Conservation (phyloP, 73 alveolate species). For the Urostyla sp. region DNA sequence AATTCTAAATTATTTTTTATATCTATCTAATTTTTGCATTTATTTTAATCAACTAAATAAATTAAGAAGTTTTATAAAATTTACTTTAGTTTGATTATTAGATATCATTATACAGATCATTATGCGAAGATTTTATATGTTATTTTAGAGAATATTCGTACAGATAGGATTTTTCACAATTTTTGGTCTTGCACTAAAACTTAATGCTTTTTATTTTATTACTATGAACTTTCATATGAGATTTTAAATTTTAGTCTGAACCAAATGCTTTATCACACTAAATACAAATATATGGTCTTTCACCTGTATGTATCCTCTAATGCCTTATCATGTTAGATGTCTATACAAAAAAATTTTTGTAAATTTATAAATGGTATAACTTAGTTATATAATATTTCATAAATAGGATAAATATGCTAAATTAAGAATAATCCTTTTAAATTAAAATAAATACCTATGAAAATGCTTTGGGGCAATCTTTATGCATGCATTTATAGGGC, state of each 20-base stretch:
- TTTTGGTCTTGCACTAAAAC: background rate
- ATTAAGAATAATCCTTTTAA: too few species aligned
- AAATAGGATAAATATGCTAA: too few species aligned
- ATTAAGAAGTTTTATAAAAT: too few species aligned
- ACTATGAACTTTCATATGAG: constrained; percentile 49
- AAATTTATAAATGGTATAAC: background rate
- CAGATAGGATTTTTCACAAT: constrained; percentile 11
- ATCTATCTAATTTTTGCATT: too few species aligned
- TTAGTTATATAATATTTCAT: too few species aligned
- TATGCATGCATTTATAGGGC: constrained; percentile 43
- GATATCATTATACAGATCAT: too few species aligned
- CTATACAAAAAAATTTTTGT: background rate
- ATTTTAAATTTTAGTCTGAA: constrained; percentile 43
- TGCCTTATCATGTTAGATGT: constrained; percentile 48
- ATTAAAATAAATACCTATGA: background rate
- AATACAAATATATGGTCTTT: constrained; percentile 44
- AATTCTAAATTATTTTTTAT: too few species aligned
- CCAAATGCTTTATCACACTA: constrained; percentile 46
- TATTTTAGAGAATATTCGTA: constrained; percentile 38
- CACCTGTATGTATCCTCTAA: constrained; percentile 60
- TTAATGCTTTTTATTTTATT: too few species aligned
- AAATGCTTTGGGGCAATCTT: constrained; percentile 55
- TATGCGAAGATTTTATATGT: too few species aligned
- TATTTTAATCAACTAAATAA: too few species aligned
- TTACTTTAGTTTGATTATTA: too few species aligned